Evolutionary conservation across 495 filamentous ascomycete species (phyloP).

Genomic region (Apodospora peruviana): DNA sequence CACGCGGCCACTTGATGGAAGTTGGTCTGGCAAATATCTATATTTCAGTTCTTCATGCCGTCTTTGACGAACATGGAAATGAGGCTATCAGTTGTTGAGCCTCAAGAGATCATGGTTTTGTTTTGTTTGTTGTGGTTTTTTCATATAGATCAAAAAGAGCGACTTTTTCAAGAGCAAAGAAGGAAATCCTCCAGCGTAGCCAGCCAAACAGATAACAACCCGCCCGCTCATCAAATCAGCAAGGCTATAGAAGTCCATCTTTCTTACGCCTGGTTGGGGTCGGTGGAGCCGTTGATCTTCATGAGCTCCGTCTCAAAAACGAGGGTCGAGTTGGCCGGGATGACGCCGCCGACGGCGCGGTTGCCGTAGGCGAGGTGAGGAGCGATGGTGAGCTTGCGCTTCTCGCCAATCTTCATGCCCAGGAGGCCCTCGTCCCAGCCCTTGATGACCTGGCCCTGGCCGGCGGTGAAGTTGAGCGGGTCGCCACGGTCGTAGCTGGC

Average conservation of each 20-base stretch:
- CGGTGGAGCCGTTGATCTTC: conserved; percentile 63
- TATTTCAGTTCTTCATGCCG: not conserved
- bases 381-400: conserved; percentile 68
- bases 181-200: too few species aligned
- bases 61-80: not conserved
- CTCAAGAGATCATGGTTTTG: not conserved
- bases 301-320: conserved; percentile 83
- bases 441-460: conserved; percentile 69
- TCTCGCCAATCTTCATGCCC: conserved; percentile 89
- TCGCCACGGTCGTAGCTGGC: conserved; percentile 53
- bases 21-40: not conserved
- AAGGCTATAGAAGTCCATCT: too few species aligned
- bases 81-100: not conserved
- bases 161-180: too few species aligned
- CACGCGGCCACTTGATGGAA: not conserved
- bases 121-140: not conserved
- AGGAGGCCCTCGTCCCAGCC: conserved; percentile 80
- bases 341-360: conserved; percentile 58
- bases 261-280: too few species aligned
- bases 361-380: conserved; percentile 71
- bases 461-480: conserved; percentile 67
- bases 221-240: too few species aligned
- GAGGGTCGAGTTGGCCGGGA: conserved; percentile 28
- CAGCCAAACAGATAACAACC: too few species aligned
- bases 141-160: too few species aligned